Evolutionary conservation across 2,329 filamentous ascomycete species (phyloP).

Genomic region (Rutstroemia sydowiana): DNA sequence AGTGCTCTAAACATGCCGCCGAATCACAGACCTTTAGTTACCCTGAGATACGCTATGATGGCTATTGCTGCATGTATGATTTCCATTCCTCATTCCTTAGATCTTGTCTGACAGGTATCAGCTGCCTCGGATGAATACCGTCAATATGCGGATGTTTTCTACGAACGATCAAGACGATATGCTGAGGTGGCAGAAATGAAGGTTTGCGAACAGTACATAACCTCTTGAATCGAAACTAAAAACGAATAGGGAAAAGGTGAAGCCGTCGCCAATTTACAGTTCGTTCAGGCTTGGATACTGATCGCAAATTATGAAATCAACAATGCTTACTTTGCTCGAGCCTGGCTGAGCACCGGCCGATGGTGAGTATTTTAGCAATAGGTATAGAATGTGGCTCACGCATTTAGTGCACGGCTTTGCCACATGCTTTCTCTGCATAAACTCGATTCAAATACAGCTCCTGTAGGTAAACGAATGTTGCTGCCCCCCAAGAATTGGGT

Average conservation of each 20-base stretch:
- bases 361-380: slow-evolving; percentile 28
- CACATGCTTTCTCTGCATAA: slow-evolving; percentile 83
- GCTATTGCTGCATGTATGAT: slow-evolving; percentile 55
- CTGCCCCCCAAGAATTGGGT: slow-evolving; percentile 70
- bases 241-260: slow-evolving; percentile 60
- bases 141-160: slow-evolving; percentile 68
- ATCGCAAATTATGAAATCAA: slow-evolving; percentile 76
- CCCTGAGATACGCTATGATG: slow-evolving; percentile 83
- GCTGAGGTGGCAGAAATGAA: slow-evolving; percentile 79
- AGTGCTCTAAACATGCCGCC: slow-evolving; percentile 65
- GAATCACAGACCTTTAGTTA: slow-evolving; percentile 72
- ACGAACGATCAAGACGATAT: slow-evolving; percentile 75
- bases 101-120: not conserved
- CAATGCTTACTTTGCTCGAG: slow-evolving; percentile 74
- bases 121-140: slow-evolving; percentile 64
- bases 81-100: not conserved
- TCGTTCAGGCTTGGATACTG: slow-evolving; percentile 75
- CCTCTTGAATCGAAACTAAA: not conserved
- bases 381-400: not conserved
- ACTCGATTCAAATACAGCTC: slow-evolving; percentile 57
- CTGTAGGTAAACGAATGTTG: slow-evolving; percentile 63
- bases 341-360: slow-evolving; percentile 73
- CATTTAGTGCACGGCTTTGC: slow-evolving; percentile 48
- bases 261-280: slow-evolving; percentile 66
- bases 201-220: slow-evolving; percentile 30